Percentiles rank a stretch among this genome's conserved stretches.
Conservation (phyloP, 352 stramenopile genomes). For the Peronospora belbahrii region DNA sequence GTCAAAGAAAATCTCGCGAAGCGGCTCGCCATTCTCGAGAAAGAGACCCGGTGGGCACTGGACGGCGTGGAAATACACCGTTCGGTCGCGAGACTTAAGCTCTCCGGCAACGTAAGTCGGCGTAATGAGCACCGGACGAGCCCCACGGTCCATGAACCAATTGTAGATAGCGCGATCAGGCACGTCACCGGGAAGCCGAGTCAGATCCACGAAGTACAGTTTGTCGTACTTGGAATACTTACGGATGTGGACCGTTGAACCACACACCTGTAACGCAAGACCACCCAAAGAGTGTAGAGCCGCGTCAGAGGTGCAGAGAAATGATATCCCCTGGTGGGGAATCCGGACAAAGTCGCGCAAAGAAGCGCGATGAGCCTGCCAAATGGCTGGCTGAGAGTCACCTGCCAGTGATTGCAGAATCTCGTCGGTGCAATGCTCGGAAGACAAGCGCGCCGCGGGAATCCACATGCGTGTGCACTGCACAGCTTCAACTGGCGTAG, state of each 20-base stretch:
- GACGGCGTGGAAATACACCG: not conserved
- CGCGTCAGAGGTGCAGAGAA: not conserved
- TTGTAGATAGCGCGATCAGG: not conserved
- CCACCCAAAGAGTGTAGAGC: not conserved
- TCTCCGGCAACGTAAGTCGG: not conserved
- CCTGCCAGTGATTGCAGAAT: too few species aligned
- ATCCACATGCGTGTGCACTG: too few species aligned
- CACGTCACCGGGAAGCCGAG: not conserved
- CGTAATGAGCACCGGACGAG: not conserved
- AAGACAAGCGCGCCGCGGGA: too few species aligned
- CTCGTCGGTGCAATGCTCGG: too few species aligned
- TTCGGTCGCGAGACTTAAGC: not conserved
- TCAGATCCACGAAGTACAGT: not conserved
- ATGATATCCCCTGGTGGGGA: not conserved
- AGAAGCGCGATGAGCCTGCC: too few species aligned
- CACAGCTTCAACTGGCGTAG: too few species aligned
- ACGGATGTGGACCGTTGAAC: not conserved
- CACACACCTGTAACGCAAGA: not conserved
- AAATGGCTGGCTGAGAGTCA: too few species aligned
- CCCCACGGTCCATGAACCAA: not conserved
- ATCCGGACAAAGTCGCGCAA: not conserved
- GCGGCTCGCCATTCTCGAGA: not conserved
- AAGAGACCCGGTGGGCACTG: not conserved
- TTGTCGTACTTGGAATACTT: constrained; percentile 2
- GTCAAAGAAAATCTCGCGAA: not conserved